These are phyloP conservation scores for Metarhizium brunneum DNA, from an alignment of 2,329 filamentous ascomycete genomes.

Conservation along the genomic window DNA sequence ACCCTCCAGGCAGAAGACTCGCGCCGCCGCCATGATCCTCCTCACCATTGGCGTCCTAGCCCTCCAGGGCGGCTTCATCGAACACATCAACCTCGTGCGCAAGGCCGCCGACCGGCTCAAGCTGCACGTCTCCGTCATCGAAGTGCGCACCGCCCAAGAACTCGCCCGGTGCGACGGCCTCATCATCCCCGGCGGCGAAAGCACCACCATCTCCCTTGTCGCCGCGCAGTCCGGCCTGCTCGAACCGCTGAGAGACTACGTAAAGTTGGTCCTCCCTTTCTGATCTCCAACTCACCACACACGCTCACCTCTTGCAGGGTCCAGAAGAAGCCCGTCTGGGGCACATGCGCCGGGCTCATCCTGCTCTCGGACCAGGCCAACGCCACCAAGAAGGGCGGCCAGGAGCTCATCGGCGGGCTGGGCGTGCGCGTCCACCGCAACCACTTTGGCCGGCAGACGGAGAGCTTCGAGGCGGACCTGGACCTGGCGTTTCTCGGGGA, in stretches of 20 bases:
- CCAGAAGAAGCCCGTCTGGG: constrained; percentile 77
- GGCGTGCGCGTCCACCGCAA: constrained; percentile 88
- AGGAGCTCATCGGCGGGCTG: constrained; percentile 86
- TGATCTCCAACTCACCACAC: neutral
- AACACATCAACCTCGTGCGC: constrained; percentile 71
- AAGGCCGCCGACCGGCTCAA: constrained; percentile 50
- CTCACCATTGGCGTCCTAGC: constrained; percentile 57
- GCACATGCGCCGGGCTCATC: constrained; percentile 91
- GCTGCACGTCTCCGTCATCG: constrained; percentile 51
- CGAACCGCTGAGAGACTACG: constrained; percentile 78
- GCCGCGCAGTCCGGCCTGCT: constrained; percentile 73
- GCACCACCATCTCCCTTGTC: constrained; percentile 84
- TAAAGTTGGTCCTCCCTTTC: constrained; percentile 55
- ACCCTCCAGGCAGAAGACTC: neutral
- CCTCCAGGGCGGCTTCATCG: constrained; percentile 86
- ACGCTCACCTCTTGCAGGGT: constrained; percentile 38
- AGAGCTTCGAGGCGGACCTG: constrained; percentile 76
- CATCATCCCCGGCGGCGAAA: constrained; percentile 89
- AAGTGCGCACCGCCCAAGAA: constrained; percentile 69
- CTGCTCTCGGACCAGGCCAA: constrained; percentile 82
- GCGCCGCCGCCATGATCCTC: constrained; percentile 15
- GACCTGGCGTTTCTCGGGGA: constrained; percentile 58
- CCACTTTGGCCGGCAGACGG: constrained; percentile 87
- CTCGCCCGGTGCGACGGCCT: constrained; percentile 70
- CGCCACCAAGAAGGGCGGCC: constrained; percentile 79